Base-by-base conservation (phyloP, 2,329 filamentous ascomycete genomes). In the Penicillium brevicompactum region DNA sequence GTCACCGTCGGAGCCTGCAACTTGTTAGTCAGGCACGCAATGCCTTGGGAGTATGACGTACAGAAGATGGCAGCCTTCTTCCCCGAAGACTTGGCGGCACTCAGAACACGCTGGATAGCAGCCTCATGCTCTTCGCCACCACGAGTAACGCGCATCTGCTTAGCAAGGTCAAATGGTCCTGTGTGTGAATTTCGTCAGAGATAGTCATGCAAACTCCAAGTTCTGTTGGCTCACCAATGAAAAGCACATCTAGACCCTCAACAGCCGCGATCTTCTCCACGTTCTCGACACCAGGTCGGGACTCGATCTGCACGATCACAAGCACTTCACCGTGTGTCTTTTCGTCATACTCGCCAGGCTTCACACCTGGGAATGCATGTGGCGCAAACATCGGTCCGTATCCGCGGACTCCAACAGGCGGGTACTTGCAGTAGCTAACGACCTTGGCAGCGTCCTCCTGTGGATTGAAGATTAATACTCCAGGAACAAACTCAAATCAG, bases 181-280 rank as follows among this genome's bases (percentile, higher is more conserved):
- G 24, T 11, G 7, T 14, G n/a, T 8, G 3, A 46, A 2, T 2
- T 37, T 37, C 5, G 34, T 37, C 34, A 37, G 34, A 4, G 13
- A 7, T 5, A n/a, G 11, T 6, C 34, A 37, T n/a, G n/a, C 3
- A n/a, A 32, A 32, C 9, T 1, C 22, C 7, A 1, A 18, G 30
- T 4, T 27, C 4, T 27, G 24, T 27, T 27, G 5, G 56, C 61
- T 53, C 43, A 67, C 70, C 75, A 49, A 77, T 74, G 37, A 77
- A 72, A 32, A 77, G 61, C 11, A 72, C 64, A 60, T 78, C 76
- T 11, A 78, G 60, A 5, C 76, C 76, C 16, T 71, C 68, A 3
- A 77, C 74, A 4, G 65, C 67, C 1, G 75, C 75, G 55, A 79
- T 79, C 50, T 73, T 71, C 63, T 78, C 76, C 7, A 78, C 75